Conservation (phyloP, 75 land plant genomes). For the Selaginella moellendorffii region DNA sequence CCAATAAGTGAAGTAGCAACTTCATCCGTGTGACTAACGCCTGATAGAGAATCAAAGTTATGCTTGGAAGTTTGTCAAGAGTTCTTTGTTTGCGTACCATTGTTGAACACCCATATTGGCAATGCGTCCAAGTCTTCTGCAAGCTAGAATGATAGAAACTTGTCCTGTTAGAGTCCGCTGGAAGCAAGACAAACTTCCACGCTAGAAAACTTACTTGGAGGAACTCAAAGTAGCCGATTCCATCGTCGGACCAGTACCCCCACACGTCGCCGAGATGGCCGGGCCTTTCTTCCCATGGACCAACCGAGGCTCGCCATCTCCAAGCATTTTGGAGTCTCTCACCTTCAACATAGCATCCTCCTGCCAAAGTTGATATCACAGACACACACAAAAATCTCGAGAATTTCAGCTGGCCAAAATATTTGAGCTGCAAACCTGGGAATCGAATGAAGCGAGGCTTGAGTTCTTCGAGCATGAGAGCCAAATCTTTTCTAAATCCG, state of each 20-base stretch:
- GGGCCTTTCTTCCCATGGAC: constrained; percentile 89
- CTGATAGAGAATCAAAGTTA: constrained; percentile 20
- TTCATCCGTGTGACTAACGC: constrained; percentile 63
- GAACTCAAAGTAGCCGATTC: constrained; percentile 80
- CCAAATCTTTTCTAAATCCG: constrained; percentile 53
- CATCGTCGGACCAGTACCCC: constrained; percentile 99
- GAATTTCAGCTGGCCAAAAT: no score
- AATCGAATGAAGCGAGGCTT: constrained; percentile 66
- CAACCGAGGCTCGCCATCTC: constrained; percentile 71
- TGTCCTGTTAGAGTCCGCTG: no score
- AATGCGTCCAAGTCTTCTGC: constrained; percentile 69
- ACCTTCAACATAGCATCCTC: constrained; percentile 96
- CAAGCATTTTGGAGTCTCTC: constrained; percentile 74
- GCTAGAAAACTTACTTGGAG: constrained; percentile 43
- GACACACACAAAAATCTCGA: neutral
- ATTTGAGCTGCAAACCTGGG: constrained; percentile 77
- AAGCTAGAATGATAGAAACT: constrained; percentile 45
- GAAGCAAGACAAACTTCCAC: neutral
- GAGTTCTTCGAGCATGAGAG: constrained; percentile 36
- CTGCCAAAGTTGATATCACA: constrained; percentile 19
- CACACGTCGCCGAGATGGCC: constrained; percentile 99
- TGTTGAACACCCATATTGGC: constrained; percentile 89
- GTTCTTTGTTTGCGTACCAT: constrained; percentile 47
- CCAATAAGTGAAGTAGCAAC: constrained; percentile 43
- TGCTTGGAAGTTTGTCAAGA: neutral